Evolutionary conservation across 805 yeast species (phyloP).

Genomic region (Saccharomycopsis olivae): DNA sequence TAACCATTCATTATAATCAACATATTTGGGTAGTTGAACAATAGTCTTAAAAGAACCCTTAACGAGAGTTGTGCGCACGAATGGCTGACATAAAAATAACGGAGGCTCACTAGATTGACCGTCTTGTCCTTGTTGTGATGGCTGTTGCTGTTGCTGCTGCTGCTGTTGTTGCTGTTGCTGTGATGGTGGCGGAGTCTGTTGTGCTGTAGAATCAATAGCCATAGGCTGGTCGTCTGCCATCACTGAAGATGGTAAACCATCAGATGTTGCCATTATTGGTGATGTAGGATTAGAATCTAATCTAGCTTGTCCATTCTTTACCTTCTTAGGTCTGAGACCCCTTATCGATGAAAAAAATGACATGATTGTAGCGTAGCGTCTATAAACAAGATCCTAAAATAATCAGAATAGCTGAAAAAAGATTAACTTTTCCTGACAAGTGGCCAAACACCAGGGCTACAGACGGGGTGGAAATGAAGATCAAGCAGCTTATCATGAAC

Average conservation of each 20-base stretch:
- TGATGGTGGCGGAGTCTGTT: constrained; percentile 7
- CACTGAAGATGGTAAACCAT: constrained; percentile 19
- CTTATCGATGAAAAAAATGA: constrained; percentile 37
- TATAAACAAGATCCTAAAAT: too few relatives aligned
- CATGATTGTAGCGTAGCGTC: constrained; percentile 22
- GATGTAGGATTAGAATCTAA: constrained; percentile 17
- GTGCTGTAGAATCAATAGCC: constrained; percentile 1
- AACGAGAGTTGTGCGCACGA: constrained; percentile 85
- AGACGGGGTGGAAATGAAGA: too few relatives aligned
- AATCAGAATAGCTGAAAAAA: too few relatives aligned
- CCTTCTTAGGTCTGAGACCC: constrained; percentile 36
- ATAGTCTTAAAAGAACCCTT: constrained; percentile 95
- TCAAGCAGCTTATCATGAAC: too few relatives aligned
- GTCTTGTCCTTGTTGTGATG: constrained; percentile 21
- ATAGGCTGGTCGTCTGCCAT: constrained; percentile 23
- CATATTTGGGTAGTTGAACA: constrained; percentile 90
- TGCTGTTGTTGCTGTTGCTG: constrained; percentile 6
- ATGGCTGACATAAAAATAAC: constrained; percentile 82
- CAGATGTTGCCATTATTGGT: constrained; percentile 16
- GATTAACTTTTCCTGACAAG: too few relatives aligned
- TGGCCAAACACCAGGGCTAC: too few relatives aligned
- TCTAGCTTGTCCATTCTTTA: constrained; percentile 24
- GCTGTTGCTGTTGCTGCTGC: constrained; percentile 21
- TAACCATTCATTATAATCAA: constrained; percentile 91
- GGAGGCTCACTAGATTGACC: constrained; percentile 19